These are phyloP conservation scores for Apiospora malaysiana DNA, from an alignment of 2,329 filamentous ascomycete species.

Conservation along the genomic window DNA sequence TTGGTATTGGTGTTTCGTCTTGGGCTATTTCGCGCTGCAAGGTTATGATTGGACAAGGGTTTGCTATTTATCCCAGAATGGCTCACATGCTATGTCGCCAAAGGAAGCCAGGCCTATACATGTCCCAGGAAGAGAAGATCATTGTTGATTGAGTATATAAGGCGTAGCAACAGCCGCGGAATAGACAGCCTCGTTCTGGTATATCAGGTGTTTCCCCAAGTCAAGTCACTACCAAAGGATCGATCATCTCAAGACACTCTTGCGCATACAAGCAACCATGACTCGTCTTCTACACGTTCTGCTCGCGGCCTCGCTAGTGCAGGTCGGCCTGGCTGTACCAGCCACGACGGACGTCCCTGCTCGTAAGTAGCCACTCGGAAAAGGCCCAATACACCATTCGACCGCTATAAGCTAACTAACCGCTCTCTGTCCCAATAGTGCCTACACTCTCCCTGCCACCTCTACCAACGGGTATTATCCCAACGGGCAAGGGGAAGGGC, in stretches of 20 bases:
- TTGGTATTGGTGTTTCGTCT: not conserved
- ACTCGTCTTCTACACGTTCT: constrained; percentile 23
- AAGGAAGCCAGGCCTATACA: too few relatives aligned
- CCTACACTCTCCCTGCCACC: not conserved
- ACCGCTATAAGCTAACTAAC: not conserved
- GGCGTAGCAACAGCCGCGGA: not conserved
- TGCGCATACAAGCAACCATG: constrained; percentile 13
- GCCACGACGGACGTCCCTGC: not conserved
- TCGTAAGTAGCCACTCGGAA: not conserved
- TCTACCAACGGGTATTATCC: not conserved
- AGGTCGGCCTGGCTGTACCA: not conserved
- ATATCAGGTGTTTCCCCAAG: not conserved
- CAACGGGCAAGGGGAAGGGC: not conserved
- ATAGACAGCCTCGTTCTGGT: not conserved
- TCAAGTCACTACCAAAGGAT: not conserved
- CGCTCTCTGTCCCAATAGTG: not conserved
- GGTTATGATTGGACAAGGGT: not conserved
- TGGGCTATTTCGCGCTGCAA: not conserved
- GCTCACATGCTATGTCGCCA: too few relatives aligned
- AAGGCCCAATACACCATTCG: too few relatives aligned
- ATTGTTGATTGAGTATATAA: not conserved
- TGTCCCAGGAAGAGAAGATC: not conserved
- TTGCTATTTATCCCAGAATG: not conserved
- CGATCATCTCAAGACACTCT: not conserved
- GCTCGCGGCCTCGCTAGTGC: constrained; percentile 22